Evolutionary conservation across 2,329 filamentous ascomycete genomes (phyloP), one percentile per base, ranked within the genome.

Genomic region (Aspergillus pseudonomiae): DNA sequence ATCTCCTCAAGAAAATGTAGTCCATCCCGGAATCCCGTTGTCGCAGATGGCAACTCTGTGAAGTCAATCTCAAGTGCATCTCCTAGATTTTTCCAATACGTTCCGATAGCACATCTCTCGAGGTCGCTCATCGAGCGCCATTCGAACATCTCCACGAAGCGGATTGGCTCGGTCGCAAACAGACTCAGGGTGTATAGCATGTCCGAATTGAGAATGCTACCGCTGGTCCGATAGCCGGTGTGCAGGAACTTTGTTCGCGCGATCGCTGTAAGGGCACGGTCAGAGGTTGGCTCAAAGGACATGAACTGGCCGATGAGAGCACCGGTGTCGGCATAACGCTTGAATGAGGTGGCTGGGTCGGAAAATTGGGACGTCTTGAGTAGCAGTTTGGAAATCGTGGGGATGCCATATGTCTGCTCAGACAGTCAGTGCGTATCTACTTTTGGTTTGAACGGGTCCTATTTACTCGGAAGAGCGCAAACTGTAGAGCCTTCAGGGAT

Each of bases 31-130:
- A 82, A 85, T 0, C 78, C 80, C 1, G 65, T 70, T 24, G 70
- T 67, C 2, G 65, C 70, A 0, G 79, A 82, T 0, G 79, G 80
- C 10, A 87, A 74, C 1, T 60, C 68, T 0, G 74, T 74, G 53
- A 80, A 85, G 3, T 78, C 77, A 60, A 93, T 91, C 0, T 81
- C 84, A 87, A 93, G 89, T 63, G 87, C 85, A 68, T 92, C 88
- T 4, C 90, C 91, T 9, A 93, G 79, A 62, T 82, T 82, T 74
- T 90, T 91, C 90, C 90, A 93, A 71, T 90, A 87, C 0, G 86
- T 88, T 14, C 85, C 88, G 26, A 89, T 74, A 0, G 89, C 90
- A 64, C 88, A 91, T 6, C 80, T 73, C 74, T 94, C 91, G 79
- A 93, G 82, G 0, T 89, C 85, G 12, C 85, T 89, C 45, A 92